phyloP scores from a whole-genome alignment of 352 stramenopile species.

The Bremia lactucae region DNA sequence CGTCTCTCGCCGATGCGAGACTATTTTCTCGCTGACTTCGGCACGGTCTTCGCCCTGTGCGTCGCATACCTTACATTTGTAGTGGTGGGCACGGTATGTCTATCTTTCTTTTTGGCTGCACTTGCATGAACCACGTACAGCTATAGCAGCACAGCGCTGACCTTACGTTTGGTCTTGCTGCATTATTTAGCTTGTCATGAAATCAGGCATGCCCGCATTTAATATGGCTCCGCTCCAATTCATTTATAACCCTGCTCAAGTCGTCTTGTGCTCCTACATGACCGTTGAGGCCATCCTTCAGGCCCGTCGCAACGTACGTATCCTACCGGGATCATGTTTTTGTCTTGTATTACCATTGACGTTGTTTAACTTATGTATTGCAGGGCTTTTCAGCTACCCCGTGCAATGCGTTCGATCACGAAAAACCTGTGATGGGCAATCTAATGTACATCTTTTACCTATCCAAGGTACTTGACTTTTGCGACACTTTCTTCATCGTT shows the following conservation, averaged over 20 bases:
- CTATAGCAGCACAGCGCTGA: background rate
- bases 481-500: conserved; percentile 93
- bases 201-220: conserved; percentile 32
- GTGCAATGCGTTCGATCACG: conserved; percentile 84
- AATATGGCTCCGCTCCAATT: conserved; percentile 80
- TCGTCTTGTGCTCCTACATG: conserved; percentile 92
- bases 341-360: conserved; percentile 11
- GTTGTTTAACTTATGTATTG: conserved; percentile 4
- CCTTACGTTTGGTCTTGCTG: background rate
- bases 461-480: conserved; percentile 88
- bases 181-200: conserved; percentile 36
- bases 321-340: background rate
- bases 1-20: conserved; percentile 23
- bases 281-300: conserved; percentile 85
- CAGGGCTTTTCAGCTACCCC: conserved; percentile 73
- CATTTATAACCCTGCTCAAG: conserved; percentile 91
- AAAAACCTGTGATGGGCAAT: conserved; percentile 86
- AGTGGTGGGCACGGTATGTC: conserved; percentile 27
- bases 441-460: conserved; percentile 97
- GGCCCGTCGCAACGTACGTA: conserved; percentile 72
- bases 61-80: conserved; percentile 58
- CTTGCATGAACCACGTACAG: background rate
- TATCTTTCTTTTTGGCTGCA: background rate
- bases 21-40: conserved; percentile 27
- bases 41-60: conserved; percentile 37